These are phyloP conservation scores for Thelonectria discophora DNA, from an alignment of 2,329 filamentous ascomycete genomes.

Conservation along the genomic window DNA sequence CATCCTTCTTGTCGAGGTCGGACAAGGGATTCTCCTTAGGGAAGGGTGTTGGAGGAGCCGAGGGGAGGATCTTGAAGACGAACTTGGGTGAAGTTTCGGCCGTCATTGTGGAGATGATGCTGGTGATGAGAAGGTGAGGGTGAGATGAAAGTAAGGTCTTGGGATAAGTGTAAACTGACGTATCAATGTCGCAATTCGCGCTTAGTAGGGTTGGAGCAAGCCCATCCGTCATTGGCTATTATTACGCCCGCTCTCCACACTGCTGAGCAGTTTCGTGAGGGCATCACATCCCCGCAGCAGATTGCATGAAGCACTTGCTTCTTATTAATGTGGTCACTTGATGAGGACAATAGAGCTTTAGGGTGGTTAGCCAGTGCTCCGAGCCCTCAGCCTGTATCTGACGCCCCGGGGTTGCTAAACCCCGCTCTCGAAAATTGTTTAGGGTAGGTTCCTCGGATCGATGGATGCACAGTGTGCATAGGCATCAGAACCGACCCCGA, in stretches of 20 bases:
- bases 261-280: background rate
- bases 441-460: constrained; percentile 1
- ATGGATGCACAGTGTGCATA: constrained; percentile 1
- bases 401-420: no score
- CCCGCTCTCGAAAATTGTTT: background rate
- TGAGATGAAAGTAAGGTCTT: background rate
- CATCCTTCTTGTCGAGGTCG: constrained; percentile 66
- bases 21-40: constrained; percentile 65
- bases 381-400: no score
- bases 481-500: background rate
- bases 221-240: constrained; percentile 19
- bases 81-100: constrained; percentile 50
- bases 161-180: constrained; percentile 4
- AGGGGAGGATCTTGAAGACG: constrained; percentile 69
- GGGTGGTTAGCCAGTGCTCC: no score
- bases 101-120: constrained; percentile 36
- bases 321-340: no score
- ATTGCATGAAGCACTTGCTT: background rate
- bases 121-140: background rate
- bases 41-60: constrained; percentile 61
- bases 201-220: background rate
- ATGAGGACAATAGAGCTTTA: no score
- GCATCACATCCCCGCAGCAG: background rate
- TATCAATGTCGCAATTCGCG: constrained; percentile 21
- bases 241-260: constrained; percentile 6